Conservation (phyloP, 805 yeast genomes). For the Jamesozyma spencerorum region DNA sequence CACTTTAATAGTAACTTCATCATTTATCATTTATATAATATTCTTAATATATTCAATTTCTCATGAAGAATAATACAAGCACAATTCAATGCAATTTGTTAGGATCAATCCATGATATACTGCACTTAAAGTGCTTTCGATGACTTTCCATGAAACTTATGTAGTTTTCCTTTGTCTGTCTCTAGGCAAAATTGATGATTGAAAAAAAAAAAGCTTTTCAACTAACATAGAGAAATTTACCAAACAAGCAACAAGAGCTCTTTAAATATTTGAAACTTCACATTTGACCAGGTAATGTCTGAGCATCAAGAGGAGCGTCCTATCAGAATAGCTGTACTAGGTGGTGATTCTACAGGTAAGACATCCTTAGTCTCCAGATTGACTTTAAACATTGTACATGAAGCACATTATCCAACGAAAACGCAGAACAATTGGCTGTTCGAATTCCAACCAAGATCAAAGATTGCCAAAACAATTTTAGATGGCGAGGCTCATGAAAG, state of each 20-base stretch:
- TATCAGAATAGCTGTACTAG: conserved; percentile 49
- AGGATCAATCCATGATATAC: too few relatives aligned
- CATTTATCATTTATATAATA: too few relatives aligned
- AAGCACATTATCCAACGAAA: conserved; percentile 68
- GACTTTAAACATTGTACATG: conserved; percentile 42
- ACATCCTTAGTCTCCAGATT: conserved; percentile 46
- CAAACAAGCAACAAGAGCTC: too few relatives aligned
- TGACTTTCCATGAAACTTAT: too few relatives aligned
- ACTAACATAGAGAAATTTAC: too few relatives aligned
- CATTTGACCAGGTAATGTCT: neutral
- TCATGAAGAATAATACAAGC: neutral
- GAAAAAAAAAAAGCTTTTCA: too few relatives aligned
- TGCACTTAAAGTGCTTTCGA: too few relatives aligned
- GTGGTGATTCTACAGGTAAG: conserved; percentile 53
- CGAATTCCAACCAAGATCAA: conserved; percentile 40
- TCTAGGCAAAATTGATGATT: too few relatives aligned
- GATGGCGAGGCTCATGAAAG: conserved; percentile 39
- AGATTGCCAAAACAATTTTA: conserved; percentile 34
- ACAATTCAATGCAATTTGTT: too few relatives aligned
- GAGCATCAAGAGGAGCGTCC: conserved; percentile 31
- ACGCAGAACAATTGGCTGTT: conserved; percentile 50
- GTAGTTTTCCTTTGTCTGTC: too few relatives aligned
- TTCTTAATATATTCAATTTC: neutral
- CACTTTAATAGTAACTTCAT: too few relatives aligned
- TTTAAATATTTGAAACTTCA: too few relatives aligned